These are phyloP conservation scores for Phaffomyces thermotolerans DNA, from an alignment of 805 yeast genomes.

Conservation along the genomic window DNA sequence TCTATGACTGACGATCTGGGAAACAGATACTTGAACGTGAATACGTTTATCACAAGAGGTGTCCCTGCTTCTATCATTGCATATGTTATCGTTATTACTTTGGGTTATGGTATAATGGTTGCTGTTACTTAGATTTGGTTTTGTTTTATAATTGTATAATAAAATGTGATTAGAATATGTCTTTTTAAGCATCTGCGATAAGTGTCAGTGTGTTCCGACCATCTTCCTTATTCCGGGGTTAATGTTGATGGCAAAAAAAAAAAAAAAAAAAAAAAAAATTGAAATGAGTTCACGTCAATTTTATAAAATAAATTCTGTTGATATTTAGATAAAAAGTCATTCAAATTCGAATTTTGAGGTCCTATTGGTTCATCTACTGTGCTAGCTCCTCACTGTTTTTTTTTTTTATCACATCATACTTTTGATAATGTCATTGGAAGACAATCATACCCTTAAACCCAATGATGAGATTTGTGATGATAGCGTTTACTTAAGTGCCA, in stretches of 20 bases:
- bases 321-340: too few relatives aligned
- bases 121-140: slow-evolving; percentile 9
- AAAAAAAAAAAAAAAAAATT: too few relatives aligned
- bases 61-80: slow-evolving; percentile 80
- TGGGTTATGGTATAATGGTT: slow-evolving; percentile 76
- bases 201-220: too few relatives aligned
- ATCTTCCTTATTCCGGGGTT: too few relatives aligned
- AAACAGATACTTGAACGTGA: slow-evolving; percentile 75
- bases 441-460: neutral
- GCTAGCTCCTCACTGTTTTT: too few relatives aligned
- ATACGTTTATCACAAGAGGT: slow-evolving; percentile 82
- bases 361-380: too few relatives aligned
- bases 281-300: too few relatives aligned
- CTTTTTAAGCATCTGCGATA: too few relatives aligned
- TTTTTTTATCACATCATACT: neutral
- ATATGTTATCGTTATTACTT: slow-evolving; percentile 59
- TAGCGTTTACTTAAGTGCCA: slow-evolving; percentile 3
- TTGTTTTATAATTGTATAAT: neutral
- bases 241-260: too few relatives aligned
- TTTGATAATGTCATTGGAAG: neutral
- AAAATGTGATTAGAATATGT: too few relatives aligned
- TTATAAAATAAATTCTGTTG: too few relatives aligned
- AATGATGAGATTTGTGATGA: slow-evolving; percentile 1
- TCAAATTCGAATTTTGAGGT: too few relatives aligned
- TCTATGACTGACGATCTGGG: slow-evolving; percentile 91